Percentiles rank a stretch among this genome's conserved stretches.
phyloP scores from a whole-genome alignment of 306 rosid species.

The Castanea sativa region DNA sequence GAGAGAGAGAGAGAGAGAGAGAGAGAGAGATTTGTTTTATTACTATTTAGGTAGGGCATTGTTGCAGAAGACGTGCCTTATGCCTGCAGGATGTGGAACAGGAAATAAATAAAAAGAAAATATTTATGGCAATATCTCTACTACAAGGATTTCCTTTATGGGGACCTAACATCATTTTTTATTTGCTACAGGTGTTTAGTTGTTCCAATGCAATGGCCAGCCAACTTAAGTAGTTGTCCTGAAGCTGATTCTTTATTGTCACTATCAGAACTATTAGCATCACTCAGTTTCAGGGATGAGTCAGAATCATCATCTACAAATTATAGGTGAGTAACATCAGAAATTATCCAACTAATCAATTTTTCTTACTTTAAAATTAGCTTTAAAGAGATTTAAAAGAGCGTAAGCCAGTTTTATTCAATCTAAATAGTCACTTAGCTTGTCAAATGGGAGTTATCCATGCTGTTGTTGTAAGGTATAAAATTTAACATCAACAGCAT shows the following conservation, averaged over 20 bases:
- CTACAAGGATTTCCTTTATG: background rate
- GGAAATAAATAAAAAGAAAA: background rate
- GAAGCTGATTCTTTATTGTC: background rate
- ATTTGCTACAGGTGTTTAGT: conserved; percentile 15
- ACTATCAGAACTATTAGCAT: conserved; percentile 14
- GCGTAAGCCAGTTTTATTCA: background rate
- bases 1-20: too few species aligned
- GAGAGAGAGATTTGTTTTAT: too few species aligned
- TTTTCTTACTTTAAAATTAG: background rate
- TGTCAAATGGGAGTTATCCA: background rate
- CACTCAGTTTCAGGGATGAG: conserved; percentile 11
- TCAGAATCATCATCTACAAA: conserved; percentile 2
- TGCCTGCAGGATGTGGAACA: too few species aligned
- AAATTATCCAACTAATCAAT: background rate
- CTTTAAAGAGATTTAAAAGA: background rate
- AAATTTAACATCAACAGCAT: background rate
- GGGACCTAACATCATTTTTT: background rate
- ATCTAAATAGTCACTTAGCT: background rate
- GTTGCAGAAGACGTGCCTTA: too few species aligned
- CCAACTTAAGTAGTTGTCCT: background rate
- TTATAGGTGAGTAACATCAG: conserved; percentile 13
- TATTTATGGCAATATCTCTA: too few species aligned
- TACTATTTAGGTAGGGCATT: too few species aligned
- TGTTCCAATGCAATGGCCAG: conserved; percentile 42
- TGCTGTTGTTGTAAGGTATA: background rate